phyloP scores from a whole-genome alignment of 805 yeast species.

The Cyberlindnera amylophila region DNA sequence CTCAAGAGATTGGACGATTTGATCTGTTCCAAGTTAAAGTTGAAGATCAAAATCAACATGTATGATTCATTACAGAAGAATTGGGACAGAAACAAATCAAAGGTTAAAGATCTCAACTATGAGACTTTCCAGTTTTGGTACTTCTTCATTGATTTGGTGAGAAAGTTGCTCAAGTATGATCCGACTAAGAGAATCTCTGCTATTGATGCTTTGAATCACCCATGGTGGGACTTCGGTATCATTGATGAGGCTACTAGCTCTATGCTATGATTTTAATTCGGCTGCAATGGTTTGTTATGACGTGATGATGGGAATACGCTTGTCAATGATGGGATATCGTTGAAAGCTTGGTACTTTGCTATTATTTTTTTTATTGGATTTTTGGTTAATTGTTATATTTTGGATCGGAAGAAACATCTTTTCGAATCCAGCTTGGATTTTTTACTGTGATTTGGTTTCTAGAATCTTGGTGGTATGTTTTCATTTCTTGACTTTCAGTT shows the following conservation, averaged over 20 bases:
- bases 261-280: slow-evolving; percentile 6
- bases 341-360: neutral
- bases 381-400: neutral
- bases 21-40: slow-evolving; percentile 34
- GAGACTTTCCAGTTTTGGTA: slow-evolving; percentile 81
- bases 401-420: neutral
- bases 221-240: slow-evolving; percentile 70
- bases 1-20: slow-evolving; percentile 41
- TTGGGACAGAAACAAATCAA: slow-evolving; percentile 21
- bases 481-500: no score
- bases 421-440: neutral
- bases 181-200: slow-evolving; percentile 73
- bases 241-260: slow-evolving; percentile 44
- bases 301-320: slow-evolving; percentile 5
- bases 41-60: slow-evolving; percentile 25
- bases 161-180: slow-evolving; percentile 63
- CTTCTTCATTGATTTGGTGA: slow-evolving; percentile 67
- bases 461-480: neutral
- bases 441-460: neutral
- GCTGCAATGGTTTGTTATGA: slow-evolving; percentile 2
- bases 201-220: slow-evolving; percentile 71
- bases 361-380: neutral
- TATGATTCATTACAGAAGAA: slow-evolving; percentile 19
- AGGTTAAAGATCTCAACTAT: slow-evolving; percentile 39
- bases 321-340: neutral